Base-by-base conservation (phyloP, 176 grass and related monocot species). In the Dendrocalamus sinicus region DNA sequence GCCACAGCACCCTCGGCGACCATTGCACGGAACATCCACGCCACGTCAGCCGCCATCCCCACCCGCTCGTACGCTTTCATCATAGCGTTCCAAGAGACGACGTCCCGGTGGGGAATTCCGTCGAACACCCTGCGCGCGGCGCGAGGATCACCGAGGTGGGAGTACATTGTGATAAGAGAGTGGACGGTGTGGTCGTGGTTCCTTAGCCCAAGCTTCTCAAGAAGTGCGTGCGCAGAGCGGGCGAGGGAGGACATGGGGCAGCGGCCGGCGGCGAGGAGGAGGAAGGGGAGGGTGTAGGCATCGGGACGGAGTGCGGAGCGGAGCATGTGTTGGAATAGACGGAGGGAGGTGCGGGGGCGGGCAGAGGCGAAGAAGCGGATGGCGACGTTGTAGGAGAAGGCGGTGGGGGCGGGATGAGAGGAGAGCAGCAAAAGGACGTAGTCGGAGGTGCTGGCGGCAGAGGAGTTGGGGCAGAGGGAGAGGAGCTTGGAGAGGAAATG, bases 401-500 rank as follows among this genome's bases (percentile, higher is more conserved):
- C 53, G 43, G 72, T 77, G 9, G 86, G 73, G 4, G 72, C 24
- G 0, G 80, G 72, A 24, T 88, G 86, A 20, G 86, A 88, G 0
- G 80, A 20, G 80, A 88, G 72, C 52, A 88, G 86, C 51, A 70
- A 73, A 16, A 88, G 80, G 63, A 37, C 79, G 20, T 88, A 88
- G 16, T 77, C 64, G 79, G 61, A 14, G 48, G 50, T 35, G 35
- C 35, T n/a, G 17, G 61, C 8, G 61, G 54, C 0, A 37, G 30
- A 0, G 53, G 71, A 11, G 24, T 66, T 10, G 23, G 51, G 32
- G 47, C 48, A 28, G 77, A 89, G 41, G 61, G 69, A 85, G 88
- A 85, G 76, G 51, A 85, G 88, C 61, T 76, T 89, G 61, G 88
- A 89, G 69, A 89, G 88, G 70, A 89, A 89, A 32, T 85, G 76